Evolutionary conservation across 1,284 basidiomycete species (phyloP), one percentile per base, ranked within the genome.

Genomic region (Papiliotrema flavescens): DNA sequence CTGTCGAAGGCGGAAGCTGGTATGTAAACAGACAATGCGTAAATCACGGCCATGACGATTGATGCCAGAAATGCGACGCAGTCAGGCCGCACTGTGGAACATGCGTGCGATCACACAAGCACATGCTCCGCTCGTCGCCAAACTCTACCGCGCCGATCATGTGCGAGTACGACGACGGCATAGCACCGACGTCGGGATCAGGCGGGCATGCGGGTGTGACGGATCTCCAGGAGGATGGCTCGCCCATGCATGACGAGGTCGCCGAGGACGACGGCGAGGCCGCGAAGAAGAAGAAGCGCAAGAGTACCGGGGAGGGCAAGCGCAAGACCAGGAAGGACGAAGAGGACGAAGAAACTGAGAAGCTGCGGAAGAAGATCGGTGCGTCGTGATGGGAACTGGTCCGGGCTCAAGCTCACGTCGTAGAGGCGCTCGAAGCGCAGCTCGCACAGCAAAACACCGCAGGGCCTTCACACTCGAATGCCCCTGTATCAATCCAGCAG

Each of bases 121-220:
- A 76, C 47, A 51, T 70, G 1, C 43, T 73, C 37, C 62, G 69
- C 9, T 74, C 73, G 0, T 58, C 69, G 9, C 70, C 72, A 1
- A 59, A 59, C 14, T 65, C 65, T 28, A 67, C 71, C 32, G 70
- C 69, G 1, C 60, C 65, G 3, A 54, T 74, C 17, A 56, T 60
- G 3, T 76, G 74, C 54, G 70, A 73, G 44, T 76, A 76, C 52
- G 73, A 74, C 47, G 73, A 75, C 48, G 64, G 58, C 5, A n/a
- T 19, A 19, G 37, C 17, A 26, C 22, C 14, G 52, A 26, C 24
- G 23, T 14, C 39, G 55, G 19, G 22, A 39, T 15, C 28, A 32
- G 28, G 28, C 28, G 28, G 28, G 28, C 28, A 32, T 41, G 22
- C 44, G 59, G 20, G n/a, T n/a, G n/a, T n/a, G n/a, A 32, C 28